Evolutionary conservation across 2,329 filamentous ascomycete species (phyloP), one percentile per base, ranked within the genome.

Genomic region (Talaromyces sp.): DNA sequence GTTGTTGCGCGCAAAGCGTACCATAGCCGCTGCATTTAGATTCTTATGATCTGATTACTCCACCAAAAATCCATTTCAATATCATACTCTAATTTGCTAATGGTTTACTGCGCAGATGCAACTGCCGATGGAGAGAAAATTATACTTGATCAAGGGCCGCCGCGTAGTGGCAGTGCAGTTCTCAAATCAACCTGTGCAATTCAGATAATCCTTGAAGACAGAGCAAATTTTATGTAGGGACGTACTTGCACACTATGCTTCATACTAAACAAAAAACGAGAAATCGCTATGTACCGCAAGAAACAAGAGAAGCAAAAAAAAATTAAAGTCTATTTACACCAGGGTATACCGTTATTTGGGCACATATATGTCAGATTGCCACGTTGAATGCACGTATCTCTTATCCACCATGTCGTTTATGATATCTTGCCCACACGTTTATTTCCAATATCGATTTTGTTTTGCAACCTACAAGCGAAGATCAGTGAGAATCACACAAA

Each of bases 341-440:
- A 22, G n/a, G 52, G 33, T 56, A 39, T 39, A 56, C 33, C 52
- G 31, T 37, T 9, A 39, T 39, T 24, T 56, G 52, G 31, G 33
- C 33, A 6, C 33, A 24, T 37, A 2, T 6, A 16, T 22, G n/a
- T 19, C 52, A 56, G 6, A 37, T 10, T 22, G 33, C 52, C 2
- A 37, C 33, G 11, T 37, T 39, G 31, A 56, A 56, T 56, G 10
- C 50, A 56, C 31, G 14, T 14, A 5, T 35, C n/a, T 56, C n/a
- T n/a, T 50, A 50, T 31, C 14, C 47, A 35, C 35, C 61, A 35
- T 35, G n/a, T 43, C 39, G 6, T 22, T 69, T 69, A 83, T 35
- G 80, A 82, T 14, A 83, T 82, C 70, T 80, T 81, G 19, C 74
- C 78, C 61, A 82, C 72, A 61, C 81, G 73, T 70, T 81, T 82